A percentile compares a stretch with the other conserved stretches of the same genome.
Conservation (phyloP, 495 filamentous ascomycete species). For the Umbilicaria muhlenbergii region DNA sequence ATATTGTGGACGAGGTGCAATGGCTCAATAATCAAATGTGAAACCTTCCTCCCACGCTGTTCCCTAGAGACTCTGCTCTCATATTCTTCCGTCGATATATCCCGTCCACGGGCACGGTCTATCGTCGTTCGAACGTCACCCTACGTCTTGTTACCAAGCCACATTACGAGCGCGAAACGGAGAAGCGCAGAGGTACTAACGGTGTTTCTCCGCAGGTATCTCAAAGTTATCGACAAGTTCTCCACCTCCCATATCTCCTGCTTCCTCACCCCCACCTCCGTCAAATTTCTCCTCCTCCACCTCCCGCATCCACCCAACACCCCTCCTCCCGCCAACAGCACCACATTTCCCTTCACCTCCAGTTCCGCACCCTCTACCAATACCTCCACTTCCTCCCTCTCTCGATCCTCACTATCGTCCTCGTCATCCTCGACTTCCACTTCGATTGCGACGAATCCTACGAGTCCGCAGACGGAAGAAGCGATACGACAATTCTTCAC, state of each 20-base stretch:
- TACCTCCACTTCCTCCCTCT: constrained; percentile 10
- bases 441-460: constrained; percentile 66
- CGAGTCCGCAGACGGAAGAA: constrained; percentile 77
- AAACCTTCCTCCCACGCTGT: no score
- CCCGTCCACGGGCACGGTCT: not conserved
- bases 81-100: no score
- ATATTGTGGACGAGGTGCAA: constrained; percentile 90
- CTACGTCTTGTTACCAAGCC: constrained; percentile 6
- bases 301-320: constrained; percentile 41
- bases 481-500: constrained; percentile 83
- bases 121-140: not conserved
- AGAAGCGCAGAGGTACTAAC: not conserved
- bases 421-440: constrained; percentile 18
- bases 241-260: constrained; percentile 79
- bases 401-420: constrained; percentile 17
- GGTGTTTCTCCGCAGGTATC: constrained; percentile 45
- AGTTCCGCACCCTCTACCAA: constrained; percentile 13
- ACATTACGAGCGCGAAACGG: not conserved
- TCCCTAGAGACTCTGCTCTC: no score
- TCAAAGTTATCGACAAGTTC: constrained; percentile 89
- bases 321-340: constrained; percentile 7
- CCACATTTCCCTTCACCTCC: constrained; percentile 18
- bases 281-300: constrained; percentile 78
- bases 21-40: constrained; percentile 75
- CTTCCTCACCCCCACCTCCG: constrained; percentile 62